Base-by-base conservation (phyloP, 1,139 yeast species). In the Kurtzmaniella quercitrusa region DNA sequence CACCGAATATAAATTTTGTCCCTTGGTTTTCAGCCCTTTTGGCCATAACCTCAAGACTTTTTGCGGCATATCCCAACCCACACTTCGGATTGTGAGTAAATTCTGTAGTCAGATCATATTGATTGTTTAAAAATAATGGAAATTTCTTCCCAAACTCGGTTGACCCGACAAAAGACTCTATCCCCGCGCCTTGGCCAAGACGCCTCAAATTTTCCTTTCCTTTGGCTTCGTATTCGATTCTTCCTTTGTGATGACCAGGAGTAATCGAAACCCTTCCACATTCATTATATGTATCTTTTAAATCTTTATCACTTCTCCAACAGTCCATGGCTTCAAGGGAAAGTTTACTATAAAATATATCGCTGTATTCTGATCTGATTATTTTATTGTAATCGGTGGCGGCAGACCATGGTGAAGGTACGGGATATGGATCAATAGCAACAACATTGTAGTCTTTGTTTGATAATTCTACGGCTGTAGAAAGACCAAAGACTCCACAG, bases 381-480 rank as follows among this genome's bases (percentile, higher is more conserved):
- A 74, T 73, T 52, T 74, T 74, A 52, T 74, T 74, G 46, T 63
- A 58, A 50, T 74, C 79, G 42, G 63, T 64, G 5, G 76, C 73
- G n/a, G 79, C 80, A 2, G 78, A 68, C 57, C 69, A 59, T 0
- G 71, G 69, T 0, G 79, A 73, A 7, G 79, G 79, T 1, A 71
- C 64, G 16, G 63, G 57, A 44, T 59, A 61, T 14, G 63, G 60
- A 51, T 74, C 80, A 20, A 74, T 49, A 0, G 65, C 63, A 1
- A 55, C 47, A 5, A 71, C 68, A 9, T n/a, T 47, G 26, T 46
- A 44, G 20, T 44, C 41, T 33, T 47, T 47, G 35, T 45, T 35
- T 1, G 54, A 48, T 14, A 56, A 41, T 36, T 56, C 56, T 12
- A 55, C 40, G 16, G 55, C 54, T 1, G 57, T 52, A 9, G 57